Conservation (phyloP, 495 filamentous ascomycete species). For the Cudoniella acicularis region DNA sequence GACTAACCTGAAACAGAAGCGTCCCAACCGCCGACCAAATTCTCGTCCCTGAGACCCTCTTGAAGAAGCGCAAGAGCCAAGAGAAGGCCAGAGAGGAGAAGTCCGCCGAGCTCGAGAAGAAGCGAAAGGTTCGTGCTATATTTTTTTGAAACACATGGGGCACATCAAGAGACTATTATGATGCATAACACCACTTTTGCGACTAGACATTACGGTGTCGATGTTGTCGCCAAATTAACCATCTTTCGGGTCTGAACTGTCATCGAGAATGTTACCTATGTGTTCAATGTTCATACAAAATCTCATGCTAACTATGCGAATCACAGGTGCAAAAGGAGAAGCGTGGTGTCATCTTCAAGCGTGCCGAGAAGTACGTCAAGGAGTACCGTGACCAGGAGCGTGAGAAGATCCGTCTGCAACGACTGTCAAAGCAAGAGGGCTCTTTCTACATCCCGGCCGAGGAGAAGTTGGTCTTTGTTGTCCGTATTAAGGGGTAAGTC, state of each 20-base stretch:
- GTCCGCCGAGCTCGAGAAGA: constrained; percentile 72
- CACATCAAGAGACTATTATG: constrained; percentile 53
- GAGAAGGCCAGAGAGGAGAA: constrained; percentile 94
- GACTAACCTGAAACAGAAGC: constrained; percentile 53
- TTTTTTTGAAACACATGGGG: constrained; percentile 37
- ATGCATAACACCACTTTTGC: constrained; percentile 63
- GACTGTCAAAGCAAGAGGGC: constrained; percentile 85
- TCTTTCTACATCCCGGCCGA: constrained; percentile 91
- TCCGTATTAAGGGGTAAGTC: constrained; percentile 93
- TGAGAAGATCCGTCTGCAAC: constrained; percentile 92
- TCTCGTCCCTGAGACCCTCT: constrained; percentile 93
- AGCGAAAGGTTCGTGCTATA: constrained; percentile 74
- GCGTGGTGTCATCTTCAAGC: constrained; percentile 97
- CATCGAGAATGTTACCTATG: constrained; percentile 17
- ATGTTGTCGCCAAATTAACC: constrained; percentile 96
- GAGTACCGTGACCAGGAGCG: constrained; percentile 98
- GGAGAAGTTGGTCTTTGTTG: constrained; percentile 94
- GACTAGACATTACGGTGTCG: constrained; percentile 79
- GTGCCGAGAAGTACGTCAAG: constrained; percentile 98
- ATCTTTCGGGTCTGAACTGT: constrained; percentile 99
- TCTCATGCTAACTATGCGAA: constrained; percentile 16
- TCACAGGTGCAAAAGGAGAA: constrained; percentile 91
- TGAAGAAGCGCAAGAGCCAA: constrained; percentile 99
- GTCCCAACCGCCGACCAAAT: constrained; percentile 88
- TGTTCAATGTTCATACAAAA: constrained; percentile 12